Evolutionary conservation across 1,284 basidiomycete species (phyloP), one percentile per base, ranked within the genome.

Genomic region (Athelia sp.): DNA sequence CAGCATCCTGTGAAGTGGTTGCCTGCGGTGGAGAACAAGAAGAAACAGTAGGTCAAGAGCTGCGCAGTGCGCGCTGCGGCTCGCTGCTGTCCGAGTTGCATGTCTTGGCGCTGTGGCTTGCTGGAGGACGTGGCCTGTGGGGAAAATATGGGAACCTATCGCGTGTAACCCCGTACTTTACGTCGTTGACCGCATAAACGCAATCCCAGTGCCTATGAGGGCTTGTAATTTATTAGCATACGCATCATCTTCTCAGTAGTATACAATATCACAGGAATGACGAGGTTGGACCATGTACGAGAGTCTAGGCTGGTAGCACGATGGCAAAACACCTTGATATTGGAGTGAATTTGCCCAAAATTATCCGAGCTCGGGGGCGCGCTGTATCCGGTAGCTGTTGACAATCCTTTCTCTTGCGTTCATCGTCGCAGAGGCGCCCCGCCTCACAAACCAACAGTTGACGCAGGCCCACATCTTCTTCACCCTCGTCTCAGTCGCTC

Each of bases 1-100:
- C 66, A 63, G 15, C 72, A 88, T 59, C 78, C 84, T 17, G 78
- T 86, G 43, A 68, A 74, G 54, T 89, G 86, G 86, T 66, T 84
- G 34, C 69, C 80, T 18, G 48, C 46, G n/a, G 44, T 51, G 43
- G 61, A 61, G 57, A 69, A 60, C 53, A 57, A 56, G 36, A 51
- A 54, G 43, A 23, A n/a, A 6, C 36, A 40, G n/a, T 40, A 21
- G 19, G 36, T 34, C n/a, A 11, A 11, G 11, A 11, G 11, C 32
- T 11, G 32, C n/a, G n/a, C 32, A n/a, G 11, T 34, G 32, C n/a
- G 32, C 32, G 32, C n/a, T n/a, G n/a, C n/a, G 32, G 11, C 32
- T 34, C 36, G 36, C 4, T 40, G 36, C 36, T 21, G 8, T 40
- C 15, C 19, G 8, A 6, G 15, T 40, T n/a, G 19, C n/a, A 17